These are phyloP conservation scores for Rhodamnia rubescens DNA, from an alignment of 345 rosid species.

Conservation along the genomic window DNA sequence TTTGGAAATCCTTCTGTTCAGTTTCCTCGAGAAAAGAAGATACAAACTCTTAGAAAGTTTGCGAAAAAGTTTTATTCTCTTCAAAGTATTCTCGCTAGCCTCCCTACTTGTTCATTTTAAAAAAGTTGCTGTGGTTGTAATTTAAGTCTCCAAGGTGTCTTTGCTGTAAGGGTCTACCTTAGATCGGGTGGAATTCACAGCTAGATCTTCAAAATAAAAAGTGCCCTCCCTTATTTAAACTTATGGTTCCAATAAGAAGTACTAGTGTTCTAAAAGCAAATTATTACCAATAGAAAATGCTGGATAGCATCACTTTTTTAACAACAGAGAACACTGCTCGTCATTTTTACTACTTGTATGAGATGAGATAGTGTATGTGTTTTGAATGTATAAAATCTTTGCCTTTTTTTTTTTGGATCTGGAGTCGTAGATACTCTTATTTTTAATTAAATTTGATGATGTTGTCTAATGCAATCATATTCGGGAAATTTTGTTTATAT, in stretches of 20 bases:
- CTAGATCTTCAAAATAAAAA: not conserved
- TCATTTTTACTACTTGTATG: not conserved
- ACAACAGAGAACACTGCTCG: not conserved
- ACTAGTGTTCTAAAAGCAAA: not conserved
- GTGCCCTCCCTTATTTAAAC: not conserved
- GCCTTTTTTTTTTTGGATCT: not conserved
- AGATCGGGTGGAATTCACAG: not conserved
- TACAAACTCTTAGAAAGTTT: constrained; percentile 22
- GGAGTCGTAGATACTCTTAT: not conserved
- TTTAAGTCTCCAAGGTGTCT: not conserved
- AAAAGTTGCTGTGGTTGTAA: not conserved
- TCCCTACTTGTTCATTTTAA: not conserved
- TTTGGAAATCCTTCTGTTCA: constrained; percentile 11
- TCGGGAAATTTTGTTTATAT: not conserved
- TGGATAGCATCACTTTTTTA: not conserved
- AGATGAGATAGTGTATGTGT: not conserved
- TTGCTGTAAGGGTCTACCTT: not conserved
- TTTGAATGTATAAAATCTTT: not conserved
- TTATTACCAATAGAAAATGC: not conserved
- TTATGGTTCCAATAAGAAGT: not conserved
- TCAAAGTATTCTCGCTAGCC: constrained; percentile 14
- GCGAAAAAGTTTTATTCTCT: constrained; percentile 15
- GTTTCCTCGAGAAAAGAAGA: constrained; percentile 21
- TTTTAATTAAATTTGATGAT: not conserved
- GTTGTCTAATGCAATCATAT: not conserved